Base-by-base conservation (phyloP, 2,329 filamentous ascomycete genomes). In the Penicillium psychrosexuale region DNA sequence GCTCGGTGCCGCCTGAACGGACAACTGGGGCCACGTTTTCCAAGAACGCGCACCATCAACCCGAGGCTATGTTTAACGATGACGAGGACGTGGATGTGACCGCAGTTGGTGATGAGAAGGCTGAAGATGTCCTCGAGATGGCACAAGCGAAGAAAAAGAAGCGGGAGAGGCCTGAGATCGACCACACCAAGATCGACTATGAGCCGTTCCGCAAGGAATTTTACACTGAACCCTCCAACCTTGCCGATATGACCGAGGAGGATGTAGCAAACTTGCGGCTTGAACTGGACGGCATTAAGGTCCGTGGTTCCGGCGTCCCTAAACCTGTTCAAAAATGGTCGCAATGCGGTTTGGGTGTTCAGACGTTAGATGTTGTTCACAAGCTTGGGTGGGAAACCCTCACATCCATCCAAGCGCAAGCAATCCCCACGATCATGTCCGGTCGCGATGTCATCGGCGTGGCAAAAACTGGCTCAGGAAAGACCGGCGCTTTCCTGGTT, bases 281-380 rank as follows among this genome's bases (percentile, higher is more conserved):
- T 56, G 91, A 97, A 71, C 80, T 99, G 30, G 94, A 97, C 70
- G 93, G 91, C 45, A 97, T 99, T 76, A 97, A 96, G 71, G 90
- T 97, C 39, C 85, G 88, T 56, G 91, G 92, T 57, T 86, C 91
- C 62, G 85, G 96, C 65, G 86, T 95, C 5, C 94, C 94, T 1
- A 96, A 92, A 66, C 94, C 94, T 4, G 92, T 99, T 9, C 88
- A 91, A 67, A 97, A 96, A 73, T 99, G 92, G 90, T 92, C 93
- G 0, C 93, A 97, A 67, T 96, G 92, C 70, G 94, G 94, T 44
- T 82, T 97, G 47, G 91, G 91, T 15, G 84, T 90, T 30, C 90
- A 92, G 66, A 92, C 91, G 7, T 77, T 97, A 52, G 91, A 97
- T 66, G 88, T 96, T 36, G 87, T 99, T 59, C 84, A 87, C 37